These are phyloP conservation scores for Paramecium tetraurelia DNA, from an alignment of 73 alveolate species.

Conservation along the genomic window DNA sequence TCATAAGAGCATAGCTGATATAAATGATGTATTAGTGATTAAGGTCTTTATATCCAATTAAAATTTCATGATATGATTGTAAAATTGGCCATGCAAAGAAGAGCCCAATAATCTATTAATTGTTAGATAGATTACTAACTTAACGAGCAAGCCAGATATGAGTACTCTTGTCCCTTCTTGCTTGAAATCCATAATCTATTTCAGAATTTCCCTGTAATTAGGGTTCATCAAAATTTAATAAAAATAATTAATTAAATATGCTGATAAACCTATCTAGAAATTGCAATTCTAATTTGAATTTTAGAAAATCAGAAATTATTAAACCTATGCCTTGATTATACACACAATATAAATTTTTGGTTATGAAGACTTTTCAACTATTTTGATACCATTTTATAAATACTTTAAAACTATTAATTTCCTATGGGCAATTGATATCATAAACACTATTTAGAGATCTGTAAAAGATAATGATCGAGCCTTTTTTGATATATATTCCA, in stretches of 20 bases:
- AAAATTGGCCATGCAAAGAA: constrained; percentile 39
- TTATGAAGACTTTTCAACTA: too few relatives aligned
- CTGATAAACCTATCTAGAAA: neutral
- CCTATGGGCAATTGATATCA: too few relatives aligned
- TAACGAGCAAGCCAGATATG: neutral
- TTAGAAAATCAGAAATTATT: neutral
- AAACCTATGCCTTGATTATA: too few relatives aligned
- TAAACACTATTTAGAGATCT: too few relatives aligned
- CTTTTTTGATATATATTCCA: too few relatives aligned
- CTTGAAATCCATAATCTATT: neutral
- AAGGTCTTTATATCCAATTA: neutral
- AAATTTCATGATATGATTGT: neutral
- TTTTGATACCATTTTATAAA: too few relatives aligned
- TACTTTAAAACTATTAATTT: too few relatives aligned
- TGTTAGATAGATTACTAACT: neutral
- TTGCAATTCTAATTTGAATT: neutral
- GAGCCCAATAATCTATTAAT: constrained; percentile 4
- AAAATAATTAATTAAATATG: neutral
- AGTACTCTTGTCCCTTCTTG: neutral
- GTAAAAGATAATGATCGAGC: too few relatives aligned
- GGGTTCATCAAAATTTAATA: neutral
- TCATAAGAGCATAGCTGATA: neutral
- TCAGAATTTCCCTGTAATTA: neutral
- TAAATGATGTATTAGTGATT: neutral
- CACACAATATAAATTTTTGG: too few relatives aligned